Conservation (phyloP, 306 rosid genomes). For the Inga laurina region DNA sequence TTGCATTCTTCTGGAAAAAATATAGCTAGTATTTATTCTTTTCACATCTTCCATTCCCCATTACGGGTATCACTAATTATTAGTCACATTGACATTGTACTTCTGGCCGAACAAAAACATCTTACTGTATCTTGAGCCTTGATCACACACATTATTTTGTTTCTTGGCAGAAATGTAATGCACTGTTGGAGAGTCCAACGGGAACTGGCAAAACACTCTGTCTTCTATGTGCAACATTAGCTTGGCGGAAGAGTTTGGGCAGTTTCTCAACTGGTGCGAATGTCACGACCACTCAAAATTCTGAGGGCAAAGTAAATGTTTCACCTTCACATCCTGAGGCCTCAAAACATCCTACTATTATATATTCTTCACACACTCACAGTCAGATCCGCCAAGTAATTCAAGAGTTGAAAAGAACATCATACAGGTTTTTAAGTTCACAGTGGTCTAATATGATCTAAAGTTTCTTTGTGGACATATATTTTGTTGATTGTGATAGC, state of each 20-base stretch:
- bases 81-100: background rate
- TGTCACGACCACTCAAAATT: conserved; percentile 40
- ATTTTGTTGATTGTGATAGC: conserved; percentile 4
- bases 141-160: background rate
- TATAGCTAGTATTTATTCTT: background rate
- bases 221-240: conserved; percentile 93
- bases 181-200: conserved; percentile 95
- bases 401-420: conserved; percentile 79
- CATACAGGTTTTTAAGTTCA: conserved; percentile 66
- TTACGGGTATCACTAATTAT: conserved; percentile 1
- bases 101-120: background rate
- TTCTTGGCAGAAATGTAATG: conserved; percentile 69
- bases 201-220: conserved; percentile 98
- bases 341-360: conserved; percentile 57
- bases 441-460: conserved; percentile 4
- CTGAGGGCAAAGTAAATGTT: conserved; percentile 38
- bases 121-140: conserved; percentile 1
- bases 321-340: conserved; percentile 44
- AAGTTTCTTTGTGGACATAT: conserved; percentile 1
- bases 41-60: background rate
- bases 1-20: background rate
- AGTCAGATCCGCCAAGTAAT: conserved; percentile 98
- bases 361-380: conserved; percentile 92
- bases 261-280: conserved; percentile 63
- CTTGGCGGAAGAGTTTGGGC: conserved; percentile 93